Conservation (phyloP, 2,329 filamentous ascomycete genomes). For the Alternaria incomplexa region DNA sequence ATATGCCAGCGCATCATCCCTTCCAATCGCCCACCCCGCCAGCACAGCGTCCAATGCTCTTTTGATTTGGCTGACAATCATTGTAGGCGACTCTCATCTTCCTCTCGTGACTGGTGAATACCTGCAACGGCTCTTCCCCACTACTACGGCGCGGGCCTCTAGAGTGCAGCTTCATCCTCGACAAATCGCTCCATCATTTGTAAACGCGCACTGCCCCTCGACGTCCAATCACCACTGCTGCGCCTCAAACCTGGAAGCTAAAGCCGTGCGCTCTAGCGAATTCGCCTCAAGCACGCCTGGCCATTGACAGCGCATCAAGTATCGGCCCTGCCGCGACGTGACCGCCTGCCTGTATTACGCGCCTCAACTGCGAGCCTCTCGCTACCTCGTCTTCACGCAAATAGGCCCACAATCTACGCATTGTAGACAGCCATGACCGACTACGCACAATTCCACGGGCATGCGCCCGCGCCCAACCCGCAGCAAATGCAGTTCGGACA, state of each 20-base stretch:
- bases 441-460: conserved; percentile 56
- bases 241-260: conserved; percentile 41
- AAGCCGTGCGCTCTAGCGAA: conserved; percentile 39
- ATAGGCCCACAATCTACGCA: conserved; percentile 32
- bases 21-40: conserved; percentile 48
- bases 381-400: conserved; percentile 39
- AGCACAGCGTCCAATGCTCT: conserved; percentile 37
- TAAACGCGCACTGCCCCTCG: conserved; percentile 42
- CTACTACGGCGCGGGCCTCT: conserved; percentile 45
- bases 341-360: conserved; percentile 37
- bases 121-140: conserved; percentile 42
- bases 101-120: conserved; percentile 41
- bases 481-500: conserved; percentile 58
- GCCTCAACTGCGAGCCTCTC: conserved; percentile 37
- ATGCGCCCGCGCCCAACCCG: conserved; percentile 61
- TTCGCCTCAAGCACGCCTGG: conserved; percentile 48
- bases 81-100: conserved; percentile 39
- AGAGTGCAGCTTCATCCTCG: conserved; percentile 31
- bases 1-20: conserved; percentile 51
- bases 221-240: conserved; percentile 33
- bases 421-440: conserved; percentile 49
- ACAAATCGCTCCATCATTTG: conserved; percentile 21
- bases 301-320: conserved; percentile 54
- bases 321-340: conserved; percentile 47
- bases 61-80: conserved; percentile 45